Conservation (phyloP, 306 rosid genomes). For the Trifolium fragiferum region DNA sequence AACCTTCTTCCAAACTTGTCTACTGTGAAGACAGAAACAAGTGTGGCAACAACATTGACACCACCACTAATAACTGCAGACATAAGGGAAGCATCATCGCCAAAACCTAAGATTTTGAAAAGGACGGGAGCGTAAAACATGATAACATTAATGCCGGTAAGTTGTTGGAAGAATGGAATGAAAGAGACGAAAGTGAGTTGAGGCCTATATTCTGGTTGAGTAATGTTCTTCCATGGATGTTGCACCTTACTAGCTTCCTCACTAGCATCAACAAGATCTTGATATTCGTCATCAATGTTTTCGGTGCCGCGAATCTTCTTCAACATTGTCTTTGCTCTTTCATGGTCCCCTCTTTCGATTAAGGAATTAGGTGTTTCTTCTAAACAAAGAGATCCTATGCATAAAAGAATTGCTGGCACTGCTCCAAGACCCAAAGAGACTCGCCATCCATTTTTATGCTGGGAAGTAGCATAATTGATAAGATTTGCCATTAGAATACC, state of each 20-base stretch:
- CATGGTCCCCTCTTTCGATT: constrained; percentile 12
- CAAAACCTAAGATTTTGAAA: constrained; percentile 17
- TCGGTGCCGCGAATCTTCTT: neutral
- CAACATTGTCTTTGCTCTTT: neutral
- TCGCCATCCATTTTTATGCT: constrained; percentile 18
- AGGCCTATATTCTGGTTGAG: constrained; percentile 19
- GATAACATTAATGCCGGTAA: constrained; percentile 32
- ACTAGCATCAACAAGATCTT: constrained; percentile 18
- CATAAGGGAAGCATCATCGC: constrained; percentile 27
- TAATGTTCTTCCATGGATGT: constrained; percentile 23
- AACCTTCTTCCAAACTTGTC: constrained; percentile 32
- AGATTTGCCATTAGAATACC: constrained; percentile 20
- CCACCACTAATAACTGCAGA: constrained; percentile 9
- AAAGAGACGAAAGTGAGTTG: constrained; percentile 10
- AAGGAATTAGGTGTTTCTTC: constrained; percentile 27
- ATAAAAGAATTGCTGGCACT: neutral
- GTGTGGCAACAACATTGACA: constrained; percentile 18
- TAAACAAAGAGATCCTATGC: neutral
- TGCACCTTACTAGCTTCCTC: constrained; percentile 18
- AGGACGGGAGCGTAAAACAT: constrained; percentile 33
- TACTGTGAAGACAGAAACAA: constrained; percentile 18
- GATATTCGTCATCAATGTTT: neutral
- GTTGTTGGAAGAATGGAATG: constrained; percentile 28
- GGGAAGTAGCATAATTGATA: neutral
- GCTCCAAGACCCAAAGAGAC: constrained; percentile 18